phyloP scores from a whole-genome alignment of 2,329 filamentous ascomycete species.

The Fusarium oligoseptatum region DNA sequence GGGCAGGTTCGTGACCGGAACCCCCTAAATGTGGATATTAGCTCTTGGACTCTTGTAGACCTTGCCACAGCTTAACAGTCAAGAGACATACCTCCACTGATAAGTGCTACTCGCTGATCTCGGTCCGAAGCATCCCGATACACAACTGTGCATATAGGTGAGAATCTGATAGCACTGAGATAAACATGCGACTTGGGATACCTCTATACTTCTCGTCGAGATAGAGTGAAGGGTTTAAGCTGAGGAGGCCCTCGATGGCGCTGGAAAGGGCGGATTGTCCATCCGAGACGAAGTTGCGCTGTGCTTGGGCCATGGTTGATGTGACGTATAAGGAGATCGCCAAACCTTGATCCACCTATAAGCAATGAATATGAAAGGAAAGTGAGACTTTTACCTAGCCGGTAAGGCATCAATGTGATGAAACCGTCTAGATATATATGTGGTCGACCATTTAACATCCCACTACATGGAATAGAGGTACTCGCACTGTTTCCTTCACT shows the following conservation, averaged over 20 bases:
- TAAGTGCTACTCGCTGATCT: neutral
- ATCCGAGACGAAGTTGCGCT: neutral
- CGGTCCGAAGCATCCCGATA: neutral
- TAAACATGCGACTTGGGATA: neutral
- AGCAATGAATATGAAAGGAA: neutral
- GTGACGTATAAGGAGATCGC: neutral
- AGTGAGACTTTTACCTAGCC: neutral
- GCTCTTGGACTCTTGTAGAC: neutral
- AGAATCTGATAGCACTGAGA: neutral
- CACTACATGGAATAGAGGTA: neutral
- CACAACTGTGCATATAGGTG: neutral
- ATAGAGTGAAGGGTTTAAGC: neutral
- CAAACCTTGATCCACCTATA: neutral
- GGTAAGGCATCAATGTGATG: neutral
- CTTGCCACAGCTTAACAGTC: neutral
- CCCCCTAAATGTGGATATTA: neutral
- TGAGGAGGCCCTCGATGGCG: neutral
- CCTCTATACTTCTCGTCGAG: neutral
- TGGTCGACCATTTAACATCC: neutral
- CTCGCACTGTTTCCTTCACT: neutral
- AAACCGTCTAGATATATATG: neutral
- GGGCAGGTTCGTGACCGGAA: constrained; percentile 12
- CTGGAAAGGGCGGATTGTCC: neutral
- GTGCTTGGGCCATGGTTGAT: neutral
- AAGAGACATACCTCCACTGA: neutral